Percentiles rank a stretch among this genome's conserved stretches.
Evolutionary conservation across 805 yeast genomes (phyloP).

Genomic region (Wickerhamiella shivajii): DNA sequence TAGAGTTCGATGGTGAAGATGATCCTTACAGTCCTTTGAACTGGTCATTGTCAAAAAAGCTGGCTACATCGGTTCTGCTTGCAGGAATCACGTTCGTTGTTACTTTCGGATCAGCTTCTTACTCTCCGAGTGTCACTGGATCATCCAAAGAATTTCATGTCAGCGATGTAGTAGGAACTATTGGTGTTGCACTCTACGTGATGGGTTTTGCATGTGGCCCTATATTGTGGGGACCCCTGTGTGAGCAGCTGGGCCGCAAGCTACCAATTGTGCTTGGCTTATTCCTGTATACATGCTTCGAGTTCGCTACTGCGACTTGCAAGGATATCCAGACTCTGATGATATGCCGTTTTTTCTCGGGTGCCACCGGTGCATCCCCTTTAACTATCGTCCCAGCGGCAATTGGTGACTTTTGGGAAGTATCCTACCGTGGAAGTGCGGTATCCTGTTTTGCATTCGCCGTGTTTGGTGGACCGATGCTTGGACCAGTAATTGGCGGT

Average conservation of each 20-base stretch:
- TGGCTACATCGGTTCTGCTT: neutral
- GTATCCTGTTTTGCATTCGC: slow-evolving; percentile 35
- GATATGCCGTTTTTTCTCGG: slow-evolving; percentile 42
- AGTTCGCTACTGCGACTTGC: slow-evolving; percentile 38
- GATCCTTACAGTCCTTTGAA: slow-evolving; percentile 8
- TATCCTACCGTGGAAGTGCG: slow-evolving; percentile 39
- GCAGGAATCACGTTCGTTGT: slow-evolving; percentile 14
- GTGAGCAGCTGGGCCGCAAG: slow-evolving; percentile 40
- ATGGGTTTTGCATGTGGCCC: slow-evolving; percentile 60
- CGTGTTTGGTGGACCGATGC: slow-evolving; percentile 67
- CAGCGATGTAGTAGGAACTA: slow-evolving; percentile 44
- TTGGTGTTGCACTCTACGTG: slow-evolving; percentile 44
- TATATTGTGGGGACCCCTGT: slow-evolving; percentile 46
- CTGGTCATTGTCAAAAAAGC: slow-evolving; percentile 6
- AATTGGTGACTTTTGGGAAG: slow-evolving; percentile 41
- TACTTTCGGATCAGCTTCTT: slow-evolving; percentile 7
- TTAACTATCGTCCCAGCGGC: slow-evolving; percentile 46
- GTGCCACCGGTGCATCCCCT: slow-evolving; percentile 46
- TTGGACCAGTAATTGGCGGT: slow-evolving; percentile 73
- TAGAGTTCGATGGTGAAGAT: slow-evolving; percentile 8
- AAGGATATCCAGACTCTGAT: slow-evolving; percentile 37
- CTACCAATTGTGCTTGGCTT: slow-evolving; percentile 29
- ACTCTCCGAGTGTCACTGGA: neutral
- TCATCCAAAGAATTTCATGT: slow-evolving; percentile 34
- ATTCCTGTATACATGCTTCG: slow-evolving; percentile 25